phyloP scores from a whole-genome alignment of 2,329 filamentous ascomycete species.

The Aphanocladium album region DNA sequence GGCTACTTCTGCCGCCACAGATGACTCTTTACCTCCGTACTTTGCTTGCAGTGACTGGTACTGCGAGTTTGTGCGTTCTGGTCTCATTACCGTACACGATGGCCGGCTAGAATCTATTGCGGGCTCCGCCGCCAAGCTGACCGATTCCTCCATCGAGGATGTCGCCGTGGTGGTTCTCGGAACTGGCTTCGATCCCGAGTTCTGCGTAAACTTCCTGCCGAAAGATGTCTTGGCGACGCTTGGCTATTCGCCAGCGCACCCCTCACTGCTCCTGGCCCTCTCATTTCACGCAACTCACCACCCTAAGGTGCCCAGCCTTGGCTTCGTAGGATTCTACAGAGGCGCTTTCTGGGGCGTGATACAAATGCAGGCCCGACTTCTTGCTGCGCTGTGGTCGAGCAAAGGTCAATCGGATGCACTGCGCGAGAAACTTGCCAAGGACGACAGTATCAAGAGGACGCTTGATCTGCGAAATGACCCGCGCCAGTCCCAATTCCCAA shows the following conservation, averaged over 20 bases:
- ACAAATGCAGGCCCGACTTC: conserved; percentile 75
- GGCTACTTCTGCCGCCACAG: conserved; percentile 33
- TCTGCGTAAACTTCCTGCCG: conserved; percentile 61
- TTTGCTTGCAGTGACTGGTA: conserved; percentile 69
- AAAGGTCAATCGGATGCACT: conserved; percentile 24
- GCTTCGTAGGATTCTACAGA: conserved; percentile 79
- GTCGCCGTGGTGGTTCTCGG: conserved; percentile 67
- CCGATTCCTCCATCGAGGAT: conserved; percentile 39
- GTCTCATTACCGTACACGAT: conserved; percentile 47
- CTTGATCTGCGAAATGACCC: conserved; percentile 47
- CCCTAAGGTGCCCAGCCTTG: conserved; percentile 56
- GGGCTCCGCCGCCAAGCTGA: conserved; percentile 31
- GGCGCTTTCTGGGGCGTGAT: conserved; percentile 83
- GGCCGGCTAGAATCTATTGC: conserved; percentile 39
- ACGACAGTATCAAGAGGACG: conserved; percentile 42
- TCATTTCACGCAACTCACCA: conserved; percentile 63
- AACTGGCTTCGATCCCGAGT: conserved; percentile 65
- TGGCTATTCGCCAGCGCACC: conserved; percentile 49
- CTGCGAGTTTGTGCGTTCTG: conserved; percentile 65
- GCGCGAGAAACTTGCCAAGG: conserved; percentile 35
- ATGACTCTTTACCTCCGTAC: conserved; percentile 52
- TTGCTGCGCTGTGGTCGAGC: conserved; percentile 55
- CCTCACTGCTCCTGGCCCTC: conserved; percentile 59
- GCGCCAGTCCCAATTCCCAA: conserved; percentile 66
- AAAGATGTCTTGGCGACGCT: conserved; percentile 50